phyloP scores from a whole-genome alignment of 108 stramenopile species.

The Skeletonema menzelii region DNA sequence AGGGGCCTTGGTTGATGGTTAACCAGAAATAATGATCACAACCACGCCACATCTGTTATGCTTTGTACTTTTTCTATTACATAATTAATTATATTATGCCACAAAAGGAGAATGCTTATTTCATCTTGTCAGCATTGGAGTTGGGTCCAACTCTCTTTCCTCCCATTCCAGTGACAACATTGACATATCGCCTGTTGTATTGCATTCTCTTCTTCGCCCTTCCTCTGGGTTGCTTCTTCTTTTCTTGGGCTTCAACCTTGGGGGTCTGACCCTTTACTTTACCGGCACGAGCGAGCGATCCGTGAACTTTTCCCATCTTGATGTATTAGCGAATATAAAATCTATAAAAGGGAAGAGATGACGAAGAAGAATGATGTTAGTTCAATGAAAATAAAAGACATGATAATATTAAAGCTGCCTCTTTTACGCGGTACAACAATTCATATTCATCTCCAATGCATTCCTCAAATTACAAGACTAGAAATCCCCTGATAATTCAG shows the following conservation, averaged over 20 bases:
- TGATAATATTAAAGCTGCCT: neutral
- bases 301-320: constrained; percentile 99
- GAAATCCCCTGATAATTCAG: neutral
- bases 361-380: neutral
- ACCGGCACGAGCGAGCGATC: constrained; percentile 99
- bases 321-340: neutral
- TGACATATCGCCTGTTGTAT: constrained; percentile 99
- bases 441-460: neutral
- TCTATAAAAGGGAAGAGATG: neutral
- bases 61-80: constrained; percentile 3
- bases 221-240: constrained; percentile 96
- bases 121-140: constrained; percentile 95
- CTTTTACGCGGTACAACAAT: neutral
- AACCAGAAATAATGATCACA: neutral
- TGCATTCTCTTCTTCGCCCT: constrained; percentile 99
- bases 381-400: neutral
- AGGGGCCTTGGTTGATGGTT: no score
- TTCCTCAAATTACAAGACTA: neutral
- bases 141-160: constrained; percentile 98
- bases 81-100: constrained; percentile 8
- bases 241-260: constrained; percentile 95
- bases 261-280: constrained; percentile 99
- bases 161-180: constrained; percentile 97
- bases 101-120: constrained; percentile 58
- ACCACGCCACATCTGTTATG: neutral